Evolutionary conservation across 2,329 filamentous ascomycete genomes (phyloP).

Genomic region (Periconia sp.): DNA sequence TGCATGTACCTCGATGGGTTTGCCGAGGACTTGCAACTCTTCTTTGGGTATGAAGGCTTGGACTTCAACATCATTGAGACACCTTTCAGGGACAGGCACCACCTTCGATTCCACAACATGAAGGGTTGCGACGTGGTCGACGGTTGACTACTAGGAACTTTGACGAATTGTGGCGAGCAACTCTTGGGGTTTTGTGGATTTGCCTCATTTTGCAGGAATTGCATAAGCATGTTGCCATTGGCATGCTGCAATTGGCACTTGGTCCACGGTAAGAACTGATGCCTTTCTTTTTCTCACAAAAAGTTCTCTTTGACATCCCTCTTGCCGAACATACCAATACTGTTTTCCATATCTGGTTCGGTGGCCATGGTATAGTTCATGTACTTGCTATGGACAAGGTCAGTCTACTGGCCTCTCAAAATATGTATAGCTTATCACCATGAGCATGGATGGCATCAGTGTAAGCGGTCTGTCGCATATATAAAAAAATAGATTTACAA

Average conservation of each 20-base stretch:
- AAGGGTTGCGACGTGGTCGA: not conserved
- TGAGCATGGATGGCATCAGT: too few relatives aligned
- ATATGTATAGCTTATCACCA: too few relatives aligned
- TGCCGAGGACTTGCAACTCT: conserved; percentile 15
- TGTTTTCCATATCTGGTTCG: too few relatives aligned
- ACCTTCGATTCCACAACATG: not conserved
- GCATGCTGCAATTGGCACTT: not conserved
- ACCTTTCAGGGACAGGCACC: not conserved
- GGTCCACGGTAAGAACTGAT: too few relatives aligned
- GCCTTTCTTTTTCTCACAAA: too few relatives aligned
- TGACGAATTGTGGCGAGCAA: not conserved
- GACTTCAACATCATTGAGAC: conserved; percentile 1
- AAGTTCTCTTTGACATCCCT: too few relatives aligned
- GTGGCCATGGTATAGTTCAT: too few relatives aligned
- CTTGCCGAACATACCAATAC: too few relatives aligned
- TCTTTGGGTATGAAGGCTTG: conserved; percentile 22
- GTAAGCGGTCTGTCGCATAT: too few relatives aligned
- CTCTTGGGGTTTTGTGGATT: not conserved
- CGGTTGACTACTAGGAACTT: not conserved
- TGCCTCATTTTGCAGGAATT: not conserved
- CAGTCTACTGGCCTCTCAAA: too few relatives aligned
- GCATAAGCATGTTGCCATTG: not conserved
- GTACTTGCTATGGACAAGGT: too few relatives aligned
- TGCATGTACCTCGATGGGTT: conserved; percentile 16
- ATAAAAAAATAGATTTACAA: too few relatives aligned